Base-by-base conservation (phyloP, 768 basidiomycete genomes). In the Psilocybe sp. region DNA sequence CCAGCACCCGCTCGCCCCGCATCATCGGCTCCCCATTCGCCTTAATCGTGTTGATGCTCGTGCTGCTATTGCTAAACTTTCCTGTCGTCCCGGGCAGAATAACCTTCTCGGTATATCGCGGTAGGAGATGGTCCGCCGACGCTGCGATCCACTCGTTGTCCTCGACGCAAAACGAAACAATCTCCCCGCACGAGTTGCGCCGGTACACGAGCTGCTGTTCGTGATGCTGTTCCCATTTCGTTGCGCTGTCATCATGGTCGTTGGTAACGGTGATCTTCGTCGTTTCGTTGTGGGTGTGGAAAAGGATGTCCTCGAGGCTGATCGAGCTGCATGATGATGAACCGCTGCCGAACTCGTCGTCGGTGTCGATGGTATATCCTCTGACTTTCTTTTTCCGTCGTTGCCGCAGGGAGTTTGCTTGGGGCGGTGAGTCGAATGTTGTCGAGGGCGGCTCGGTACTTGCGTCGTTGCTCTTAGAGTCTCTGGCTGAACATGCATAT, bases 351-450 rank as follows among this genome's bases (percentile, higher is more conserved):
- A 40, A 49, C 28, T 49, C 73, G 34, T 71, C 71, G 50, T 78
- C 79, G 1, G 77, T 73, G 54, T 73, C 65, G 39, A 78, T 58
- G 2, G 50, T 44, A 54, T 77, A 80, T 2, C 74, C 74, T 20
- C 62, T 67, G 5, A 68, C 50, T 32, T 28, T 28, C 23, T 28
- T 28, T 28, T 68, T 59, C 20, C 66, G 65, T 16, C 66, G 65
- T n/a, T 63, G 60, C 12, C 63, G 60, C 19, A 60, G 56, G 6
- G 35, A 18, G 15, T 34, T 18, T 23, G 37, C 48, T 45, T 58
- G 56, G 14, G 53, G 49, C 33, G 59, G 41, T 2, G 15, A 14
- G 40, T 51, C 49, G 31, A 32, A 16, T 19, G 39, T 43, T 34
- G 1, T 48, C 46, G 20, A 44, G 14, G 18, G 23, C 31, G 15